Evolutionary conservation across 2,329 filamentous ascomycete genomes (phyloP), one percentile per base, ranked within the genome.

Genomic region (Neophaeococcomyces mojaviensis): DNA sequence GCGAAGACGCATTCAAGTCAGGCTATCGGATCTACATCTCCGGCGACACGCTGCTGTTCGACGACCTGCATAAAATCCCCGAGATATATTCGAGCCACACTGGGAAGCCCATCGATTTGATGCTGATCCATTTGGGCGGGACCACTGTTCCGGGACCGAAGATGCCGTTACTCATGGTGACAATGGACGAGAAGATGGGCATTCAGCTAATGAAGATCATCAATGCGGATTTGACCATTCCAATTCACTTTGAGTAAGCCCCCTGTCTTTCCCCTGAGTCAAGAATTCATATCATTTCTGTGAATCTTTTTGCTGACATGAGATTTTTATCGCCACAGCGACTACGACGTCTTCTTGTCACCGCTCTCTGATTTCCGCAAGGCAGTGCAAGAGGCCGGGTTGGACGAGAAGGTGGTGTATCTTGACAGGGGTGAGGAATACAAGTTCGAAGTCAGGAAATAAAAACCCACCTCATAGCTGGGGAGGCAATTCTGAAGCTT

Each of bases 1-100:
- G 20, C 9, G 47, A 46, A 26, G 46, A 49, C 3, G 51, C 56
- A 3, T 69, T 76, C 48, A 58, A 68, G 9, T 67, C 62, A 18
- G 74, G 76, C 1, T 79, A 79, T 55, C 62, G 74, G 12, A 81
- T 83, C 55, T 84, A 84, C 61, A 82, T 84, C 49, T 78, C 78
- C 0, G 80, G 80, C 16, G 79, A 84, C 58, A 84, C 79, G 2
- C 65, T 84, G 6, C 67, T 81, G 56, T 71, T 80, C 18, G 72
- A 79, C 52, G 79, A 84, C 40, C 69, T 84, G 1, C 71, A 75
- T 39, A 69, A 78, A 49, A 83, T 85, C 32, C 75, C 77, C 0
- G 59, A 74, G 49, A 67, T 72, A 39, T 78, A 81, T 52, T 46
- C 22, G n/a, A 52, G 50, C 3, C 50, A 55, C 38, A 63, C 66